phyloP scores from a whole-genome alignment of 805 yeast species.

The Tetrapisispora arboricola region DNA sequence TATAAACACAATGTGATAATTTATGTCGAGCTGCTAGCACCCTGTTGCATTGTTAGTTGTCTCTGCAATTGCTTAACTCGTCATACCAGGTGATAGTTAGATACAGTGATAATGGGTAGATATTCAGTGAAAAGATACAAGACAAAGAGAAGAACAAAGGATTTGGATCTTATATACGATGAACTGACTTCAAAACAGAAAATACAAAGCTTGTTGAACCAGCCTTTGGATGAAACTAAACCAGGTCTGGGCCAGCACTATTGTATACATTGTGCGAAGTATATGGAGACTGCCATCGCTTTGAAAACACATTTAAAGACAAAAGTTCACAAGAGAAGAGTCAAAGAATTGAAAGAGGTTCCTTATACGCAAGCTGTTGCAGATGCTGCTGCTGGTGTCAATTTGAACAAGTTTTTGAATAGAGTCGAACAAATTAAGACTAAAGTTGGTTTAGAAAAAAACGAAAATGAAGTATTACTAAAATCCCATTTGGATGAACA shows the following conservation, averaged over 20 bases:
- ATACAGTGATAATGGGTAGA: slow-evolving; percentile 91
- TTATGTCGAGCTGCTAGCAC: too few species aligned
- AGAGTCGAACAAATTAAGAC: slow-evolving; percentile 53
- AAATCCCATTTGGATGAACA: slow-evolving; percentile 21
- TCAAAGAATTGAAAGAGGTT: slow-evolving; percentile 58
- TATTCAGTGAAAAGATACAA: slow-evolving; percentile 78
- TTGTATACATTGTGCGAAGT: slow-evolving; percentile 89
- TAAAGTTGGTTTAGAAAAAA: slow-evolving; percentile 37
- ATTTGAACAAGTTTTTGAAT: slow-evolving; percentile 54
- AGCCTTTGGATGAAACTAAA: slow-evolving; percentile 77
- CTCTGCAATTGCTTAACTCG: background rate
- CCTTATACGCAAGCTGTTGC: slow-evolving; percentile 87
- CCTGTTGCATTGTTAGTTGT: too few species aligned
- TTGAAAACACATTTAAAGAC: slow-evolving; percentile 61
- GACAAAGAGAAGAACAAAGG: slow-evolving; percentile 80
- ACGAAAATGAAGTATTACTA: slow-evolving; percentile 33
- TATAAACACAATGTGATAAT: too few species aligned
- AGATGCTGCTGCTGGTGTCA: slow-evolving; percentile 81
- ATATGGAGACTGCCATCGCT: slow-evolving; percentile 70
- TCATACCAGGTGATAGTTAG: too few species aligned
- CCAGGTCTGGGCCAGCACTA: slow-evolving; percentile 94
- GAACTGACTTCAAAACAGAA: slow-evolving; percentile 60
- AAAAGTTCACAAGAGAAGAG: slow-evolving; percentile 80
- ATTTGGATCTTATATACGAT: slow-evolving; percentile 68
- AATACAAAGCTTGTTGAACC: slow-evolving; percentile 61